Evolutionary conservation across 768 basidiomycete genomes (phyloP).

Genomic region (Sutorius australiensis): DNA sequence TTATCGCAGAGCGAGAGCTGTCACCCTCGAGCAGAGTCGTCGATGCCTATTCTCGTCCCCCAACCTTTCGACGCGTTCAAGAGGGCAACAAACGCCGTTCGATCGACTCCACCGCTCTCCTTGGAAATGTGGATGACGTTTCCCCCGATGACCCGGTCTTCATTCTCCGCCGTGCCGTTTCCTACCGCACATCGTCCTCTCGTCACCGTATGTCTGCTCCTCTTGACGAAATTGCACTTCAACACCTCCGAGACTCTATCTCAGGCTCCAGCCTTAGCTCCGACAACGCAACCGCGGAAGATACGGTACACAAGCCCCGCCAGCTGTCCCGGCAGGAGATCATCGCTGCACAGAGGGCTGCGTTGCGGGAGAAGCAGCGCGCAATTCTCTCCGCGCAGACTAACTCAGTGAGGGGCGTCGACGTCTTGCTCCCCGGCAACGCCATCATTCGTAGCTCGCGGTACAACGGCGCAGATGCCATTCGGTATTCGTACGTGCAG

Average conservation of each 20-base stretch:
- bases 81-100: constrained; percentile 79
- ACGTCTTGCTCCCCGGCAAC: constrained; percentile 81
- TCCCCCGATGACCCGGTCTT: constrained; percentile 84
- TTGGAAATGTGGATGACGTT: constrained; percentile 73
- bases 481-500: constrained; percentile 93
- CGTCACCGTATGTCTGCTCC: constrained; percentile 70
- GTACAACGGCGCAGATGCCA: constrained; percentile 62
- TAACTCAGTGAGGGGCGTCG: constrained; percentile 84
- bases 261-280: constrained; percentile 55
- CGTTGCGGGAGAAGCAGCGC: constrained; percentile 78
- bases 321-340: constrained; percentile 75
- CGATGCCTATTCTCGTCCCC: constrained; percentile 78
- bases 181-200: constrained; percentile 69
- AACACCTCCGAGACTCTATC: constrained; percentile 62
- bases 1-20: constrained; percentile 65
- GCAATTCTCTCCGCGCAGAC: constrained; percentile 81
- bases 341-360: constrained; percentile 89
- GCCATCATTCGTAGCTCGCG: constrained; percentile 82
- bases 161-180: constrained; percentile 77
- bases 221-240: constrained; percentile 79
- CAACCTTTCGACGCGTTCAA: constrained; percentile 57
- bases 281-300: constrained; percentile 36
- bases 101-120: constrained; percentile 68
- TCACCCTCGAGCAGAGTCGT: constrained; percentile 77
- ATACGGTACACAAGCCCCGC: constrained; percentile 33